Evolutionary conservation across 495 filamentous ascomycete genomes (phyloP).

Genomic region (Bacidia rubella): DNA sequence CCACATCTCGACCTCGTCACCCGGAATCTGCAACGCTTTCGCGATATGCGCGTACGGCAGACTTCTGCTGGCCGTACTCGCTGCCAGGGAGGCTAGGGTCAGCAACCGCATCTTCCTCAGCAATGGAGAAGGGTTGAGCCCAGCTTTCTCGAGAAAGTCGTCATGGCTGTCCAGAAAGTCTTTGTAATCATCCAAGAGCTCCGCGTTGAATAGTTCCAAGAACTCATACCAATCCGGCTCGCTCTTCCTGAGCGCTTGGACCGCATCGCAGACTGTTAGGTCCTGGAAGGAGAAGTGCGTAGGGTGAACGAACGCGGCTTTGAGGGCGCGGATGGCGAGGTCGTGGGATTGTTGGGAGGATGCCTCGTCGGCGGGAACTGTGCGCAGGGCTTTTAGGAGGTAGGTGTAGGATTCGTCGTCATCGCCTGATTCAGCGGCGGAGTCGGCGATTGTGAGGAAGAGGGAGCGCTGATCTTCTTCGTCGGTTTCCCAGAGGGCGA

Average conservation of each 20-base stretch:
- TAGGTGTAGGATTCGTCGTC: constrained; percentile 67
- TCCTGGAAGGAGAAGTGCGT: constrained; percentile 89
- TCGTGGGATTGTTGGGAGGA: constrained; percentile 57
- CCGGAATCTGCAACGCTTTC: constrained; percentile 64
- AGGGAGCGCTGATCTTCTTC: constrained; percentile 70
- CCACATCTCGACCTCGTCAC: constrained; percentile 88
- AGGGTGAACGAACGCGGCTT: constrained; percentile 60
- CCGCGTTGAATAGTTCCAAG: constrained; percentile 86
- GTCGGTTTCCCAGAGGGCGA: constrained; percentile 69
- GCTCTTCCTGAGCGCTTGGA: constrained; percentile 73
- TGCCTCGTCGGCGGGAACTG: constrained; percentile 61
- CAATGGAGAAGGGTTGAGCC: constrained; percentile 47
- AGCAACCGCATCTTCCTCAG: constrained; percentile 88
- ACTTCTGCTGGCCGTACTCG: constrained; percentile 64
- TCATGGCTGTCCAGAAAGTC: constrained; percentile 63
- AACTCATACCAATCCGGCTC: constrained; percentile 77
- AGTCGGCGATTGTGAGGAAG: constrained; percentile 63
- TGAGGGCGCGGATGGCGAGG: constrained; percentile 73
- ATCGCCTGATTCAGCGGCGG: constrained; percentile 63
- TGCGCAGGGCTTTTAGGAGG: constrained; percentile 69
- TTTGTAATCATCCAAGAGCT: constrained; percentile 85
- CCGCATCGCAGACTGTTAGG: constrained; percentile 68
- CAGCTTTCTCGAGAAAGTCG: constrained; percentile 61
- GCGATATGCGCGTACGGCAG: constrained; percentile 75
- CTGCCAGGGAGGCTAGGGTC: constrained; percentile 79